phyloP scores from a whole-genome alignment of 345 rosid species.

The Syzygium aromaticum region DNA sequence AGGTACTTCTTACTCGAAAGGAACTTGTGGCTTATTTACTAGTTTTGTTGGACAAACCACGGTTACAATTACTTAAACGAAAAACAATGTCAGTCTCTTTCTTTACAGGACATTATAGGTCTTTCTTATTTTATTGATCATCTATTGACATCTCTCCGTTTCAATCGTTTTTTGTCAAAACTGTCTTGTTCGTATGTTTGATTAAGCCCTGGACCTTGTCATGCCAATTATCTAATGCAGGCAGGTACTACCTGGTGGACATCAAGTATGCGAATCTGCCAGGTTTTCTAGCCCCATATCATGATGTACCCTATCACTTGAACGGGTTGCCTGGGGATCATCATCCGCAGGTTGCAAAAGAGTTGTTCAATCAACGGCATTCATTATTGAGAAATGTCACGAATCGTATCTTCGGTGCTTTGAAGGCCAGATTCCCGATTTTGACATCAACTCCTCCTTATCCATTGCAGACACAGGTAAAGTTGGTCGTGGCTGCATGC shows the following conservation, averaged over 20 bases:
- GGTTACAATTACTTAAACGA: neutral
- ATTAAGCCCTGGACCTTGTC: neutral
- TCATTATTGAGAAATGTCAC: constrained; percentile 36
- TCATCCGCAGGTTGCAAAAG: constrained; percentile 55
- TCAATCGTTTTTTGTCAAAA: neutral
- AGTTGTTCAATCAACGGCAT: constrained; percentile 76
- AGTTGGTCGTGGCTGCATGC: constrained; percentile 75
- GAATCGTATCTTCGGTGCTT: constrained; percentile 47
- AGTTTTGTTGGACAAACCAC: neutral
- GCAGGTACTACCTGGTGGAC: constrained; percentile 78
- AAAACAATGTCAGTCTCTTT: neutral
- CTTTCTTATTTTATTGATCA: neutral
- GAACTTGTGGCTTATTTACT: neutral
- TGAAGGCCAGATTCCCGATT: constrained; percentile 82
- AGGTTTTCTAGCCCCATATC: constrained; percentile 70
- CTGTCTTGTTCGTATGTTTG: neutral
- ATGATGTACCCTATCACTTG: constrained; percentile 26
- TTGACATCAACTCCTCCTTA: constrained; percentile 81
- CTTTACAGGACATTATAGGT: neutral
- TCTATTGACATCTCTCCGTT: neutral
- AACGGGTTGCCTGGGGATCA: constrained; percentile 27
- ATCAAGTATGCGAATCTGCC: constrained; percentile 54
- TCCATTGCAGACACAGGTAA: constrained; percentile 80
- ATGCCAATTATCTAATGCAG: constrained; percentile 20
- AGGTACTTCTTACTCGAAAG: constrained; percentile 29